Evolutionary conservation across 768 basidiomycete species (phyloP).

Genomic region (Filobasidium floriforme): DNA sequence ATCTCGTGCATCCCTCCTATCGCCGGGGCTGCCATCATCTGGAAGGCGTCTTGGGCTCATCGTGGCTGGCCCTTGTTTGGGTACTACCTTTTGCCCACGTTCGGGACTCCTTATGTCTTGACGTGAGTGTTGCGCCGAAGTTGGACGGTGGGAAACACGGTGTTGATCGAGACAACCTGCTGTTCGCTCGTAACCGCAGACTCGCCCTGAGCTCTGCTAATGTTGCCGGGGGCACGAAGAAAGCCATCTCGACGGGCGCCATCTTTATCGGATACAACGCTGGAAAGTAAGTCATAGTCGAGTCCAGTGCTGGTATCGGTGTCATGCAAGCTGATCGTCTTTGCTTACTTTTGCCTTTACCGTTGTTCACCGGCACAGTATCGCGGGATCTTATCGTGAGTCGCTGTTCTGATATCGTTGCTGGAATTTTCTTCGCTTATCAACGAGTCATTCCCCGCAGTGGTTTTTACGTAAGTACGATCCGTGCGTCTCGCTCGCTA

Average conservation of each 20-base stretch:
- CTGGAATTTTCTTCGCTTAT: slow-evolving; percentile 11
- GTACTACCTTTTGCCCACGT: slow-evolving; percentile 41
- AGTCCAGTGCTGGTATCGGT: neutral
- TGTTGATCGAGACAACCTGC: too few species aligned
- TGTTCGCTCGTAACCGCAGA: neutral
- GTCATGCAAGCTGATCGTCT: neutral
- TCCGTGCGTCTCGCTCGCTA: neutral
- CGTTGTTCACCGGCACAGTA: neutral
- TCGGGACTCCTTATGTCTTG: slow-evolving; percentile 46
- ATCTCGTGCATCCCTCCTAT: slow-evolving; percentile 44
- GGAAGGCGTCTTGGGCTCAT: slow-evolving; percentile 41
- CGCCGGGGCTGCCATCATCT: slow-evolving; percentile 38
- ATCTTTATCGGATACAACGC: slow-evolving; percentile 46
- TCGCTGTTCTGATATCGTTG: neutral
- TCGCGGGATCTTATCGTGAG: slow-evolving; percentile 6
- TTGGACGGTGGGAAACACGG: too few species aligned
- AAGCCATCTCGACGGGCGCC: slow-evolving; percentile 35
- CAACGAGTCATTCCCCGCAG: slow-evolving; percentile 17
- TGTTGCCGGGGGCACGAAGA: slow-evolving; percentile 45
- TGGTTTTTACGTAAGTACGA: neutral
- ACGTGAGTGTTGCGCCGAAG: slow-evolving; percentile 25
- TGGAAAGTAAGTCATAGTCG: slow-evolving; percentile 10
- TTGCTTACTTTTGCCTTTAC: neutral
- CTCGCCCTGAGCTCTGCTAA: slow-evolving; percentile 38
- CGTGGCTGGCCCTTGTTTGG: slow-evolving; percentile 43